Evolutionary conservation across 139 green algal species (phyloP).

Genomic region (Ettlia oleoabundans): DNA sequence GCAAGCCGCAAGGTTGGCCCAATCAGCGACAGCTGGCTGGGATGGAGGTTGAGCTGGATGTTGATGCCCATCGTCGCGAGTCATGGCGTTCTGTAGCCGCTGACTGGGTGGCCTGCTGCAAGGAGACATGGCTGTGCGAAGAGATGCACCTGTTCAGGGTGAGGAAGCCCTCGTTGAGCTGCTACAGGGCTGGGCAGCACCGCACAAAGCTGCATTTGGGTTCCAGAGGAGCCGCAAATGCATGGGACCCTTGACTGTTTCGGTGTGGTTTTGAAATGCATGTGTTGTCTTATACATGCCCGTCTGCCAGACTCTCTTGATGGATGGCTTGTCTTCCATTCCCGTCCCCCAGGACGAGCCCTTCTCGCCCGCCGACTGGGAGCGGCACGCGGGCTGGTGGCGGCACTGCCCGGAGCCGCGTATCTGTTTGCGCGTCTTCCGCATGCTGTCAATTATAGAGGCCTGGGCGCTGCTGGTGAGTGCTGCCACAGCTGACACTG

Average conservation of each 20-base stretch:
- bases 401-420: slow-evolving; percentile 36
- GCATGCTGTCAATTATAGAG: slow-evolving; percentile 14
- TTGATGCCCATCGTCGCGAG: neutral
- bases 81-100: neutral
- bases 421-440: slow-evolving; percentile 25
- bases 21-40: neutral
- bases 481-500: neutral
- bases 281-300: neutral
- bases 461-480: slow-evolving; percentile 13
- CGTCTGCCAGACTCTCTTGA: neutral
- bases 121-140: slow-evolving; percentile 14
- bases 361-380: slow-evolving; percentile 21
- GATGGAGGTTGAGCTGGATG: slow-evolving; percentile 32
- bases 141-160: slow-evolving; percentile 20
- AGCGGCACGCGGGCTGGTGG: slow-evolving; percentile 28
- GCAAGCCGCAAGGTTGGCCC: neutral
- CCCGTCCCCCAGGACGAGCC: slow-evolving; percentile 7
- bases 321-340: neutral
- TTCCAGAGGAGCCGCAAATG: neutral
- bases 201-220: neutral
- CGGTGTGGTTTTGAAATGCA: neutral
- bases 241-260: no score
- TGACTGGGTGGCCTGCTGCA: slow-evolving; percentile 10
- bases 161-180: neutral
- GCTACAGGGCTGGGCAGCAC: neutral